These are phyloP conservation scores for Bromus sterilis DNA, from an alignment of 176 grass and related monocot species.

Conservation along the genomic window DNA sequence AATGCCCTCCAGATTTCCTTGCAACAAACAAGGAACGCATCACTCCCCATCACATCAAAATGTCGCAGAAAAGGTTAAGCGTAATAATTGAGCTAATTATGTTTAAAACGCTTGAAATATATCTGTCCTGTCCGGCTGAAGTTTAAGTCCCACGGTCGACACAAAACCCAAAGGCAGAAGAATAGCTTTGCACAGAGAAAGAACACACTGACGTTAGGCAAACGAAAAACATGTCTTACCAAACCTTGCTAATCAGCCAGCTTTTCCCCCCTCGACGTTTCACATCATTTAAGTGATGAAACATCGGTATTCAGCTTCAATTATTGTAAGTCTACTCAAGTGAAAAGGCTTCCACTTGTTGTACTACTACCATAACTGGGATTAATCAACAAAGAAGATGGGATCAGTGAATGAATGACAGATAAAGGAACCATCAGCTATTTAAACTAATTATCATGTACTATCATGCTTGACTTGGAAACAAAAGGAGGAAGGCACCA, in stretches of 20 bases:
- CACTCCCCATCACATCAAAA: not conserved
- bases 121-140: not conserved
- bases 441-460: constrained; percentile 14
- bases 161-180: not conserved
- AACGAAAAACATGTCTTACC: constrained; percentile 29
- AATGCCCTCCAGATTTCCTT: not conserved
- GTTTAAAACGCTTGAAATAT: not conserved
- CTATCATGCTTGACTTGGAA: constrained; percentile 24
- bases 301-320: constrained; percentile 16
- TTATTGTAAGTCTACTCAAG: constrained; percentile 28
- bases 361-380: constrained; percentile 29
- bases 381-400: constrained; percentile 41
- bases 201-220: not conserved
- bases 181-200: not conserved
- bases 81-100: not conserved
- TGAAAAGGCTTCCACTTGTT: constrained; percentile 39
- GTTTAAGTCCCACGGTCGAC: not conserved
- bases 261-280: constrained; percentile 11
- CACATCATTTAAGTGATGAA: constrained; percentile 33
- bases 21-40: not conserved
- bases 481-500: constrained; percentile 15
- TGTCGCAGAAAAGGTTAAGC: not conserved
- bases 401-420: constrained; percentile 1
- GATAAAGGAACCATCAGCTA: not conserved
- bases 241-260: constrained; percentile 29